Evolutionary conservation across 257 asterid genomes (phyloP), one percentile per base, ranked within the genome.

Genomic region (Solanum ahanhuiri): DNA sequence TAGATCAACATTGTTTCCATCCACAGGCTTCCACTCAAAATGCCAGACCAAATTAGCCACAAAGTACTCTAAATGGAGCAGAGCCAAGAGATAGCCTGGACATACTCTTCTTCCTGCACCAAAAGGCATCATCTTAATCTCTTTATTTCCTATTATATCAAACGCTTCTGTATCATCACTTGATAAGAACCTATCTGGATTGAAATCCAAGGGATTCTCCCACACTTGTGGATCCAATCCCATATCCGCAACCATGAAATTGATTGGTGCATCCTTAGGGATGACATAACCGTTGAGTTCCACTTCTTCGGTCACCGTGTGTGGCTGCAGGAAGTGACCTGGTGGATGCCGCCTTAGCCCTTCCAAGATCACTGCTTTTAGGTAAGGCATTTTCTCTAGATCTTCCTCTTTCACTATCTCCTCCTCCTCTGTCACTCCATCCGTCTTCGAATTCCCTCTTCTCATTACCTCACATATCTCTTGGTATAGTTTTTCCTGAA

Each of bases 91-190:
- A n/a, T 28, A 41, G 9, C 81, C 90, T 15, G 89, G 90, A 67
- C 91, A 89, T n/a, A 86, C 64, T 48, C 90, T 87, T 79, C 87
- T 87, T 9, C 89, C 90, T 4, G 86, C 90, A 83, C 91, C 90
- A 86, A 87, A 89, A 14, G 90, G 90, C 86, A 83, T 89, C 91
- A 89, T 89, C 86, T 87, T 87, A 35, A 89, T 89, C 87, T 87
- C 91, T 70, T 33, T 89, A 17, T 31, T 71, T 15, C 91, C 88
- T 31, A 85, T 87, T 12, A 83, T n/a, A 83, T 87, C 91, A 63
- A 83, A 77, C 2, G 31, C 83, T 18, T 76, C 51, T 12, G 23
- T 64, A 43, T 41, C 58, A 39, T 54, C 58, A 17, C 67, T 33
- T 28, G n/a, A 28, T 17, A 79, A 67, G 86, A 89, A 89, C 66